phyloP scores from a whole-genome alignment of 2,329 filamentous ascomycete genomes.

The Celoporthe dispersa region DNA sequence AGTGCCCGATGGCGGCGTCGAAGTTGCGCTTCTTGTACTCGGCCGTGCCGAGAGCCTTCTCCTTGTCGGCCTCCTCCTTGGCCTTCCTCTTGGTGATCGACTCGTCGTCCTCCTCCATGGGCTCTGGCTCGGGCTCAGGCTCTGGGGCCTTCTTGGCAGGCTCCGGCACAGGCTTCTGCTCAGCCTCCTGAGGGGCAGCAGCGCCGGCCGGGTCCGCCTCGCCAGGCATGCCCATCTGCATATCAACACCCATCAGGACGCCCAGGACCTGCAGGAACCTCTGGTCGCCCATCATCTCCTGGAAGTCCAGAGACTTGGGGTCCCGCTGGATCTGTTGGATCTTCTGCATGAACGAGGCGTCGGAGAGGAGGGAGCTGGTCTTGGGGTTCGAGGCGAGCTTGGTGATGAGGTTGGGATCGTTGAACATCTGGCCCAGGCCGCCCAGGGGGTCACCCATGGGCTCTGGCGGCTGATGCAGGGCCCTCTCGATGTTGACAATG shows the following conservation, averaged over 20 bases:
- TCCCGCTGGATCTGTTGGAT: conserved; percentile 81
- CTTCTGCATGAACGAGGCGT: conserved; percentile 88
- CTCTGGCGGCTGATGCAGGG: conserved; percentile 67
- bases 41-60: conserved; percentile 92
- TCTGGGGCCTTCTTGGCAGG: conserved; percentile 61
- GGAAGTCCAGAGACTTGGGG: conserved; percentile 67
- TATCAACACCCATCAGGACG: conserved; percentile 90
- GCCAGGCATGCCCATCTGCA: conserved; percentile 63
- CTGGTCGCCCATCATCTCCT: conserved; percentile 84
- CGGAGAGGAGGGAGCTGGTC: conserved; percentile 79
- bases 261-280: conserved; percentile 93
- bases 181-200: conserved; percentile 57
- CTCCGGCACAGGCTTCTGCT: conserved; percentile 59
- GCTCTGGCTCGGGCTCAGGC: conserved; percentile 67
- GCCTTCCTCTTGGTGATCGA: conserved; percentile 82
- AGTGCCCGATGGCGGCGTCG: conserved; percentile 91
- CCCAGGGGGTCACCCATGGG: conserved; percentile 58
- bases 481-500: conserved; percentile 81
- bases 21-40: conserved; percentile 99
- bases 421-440: conserved; percentile 91
- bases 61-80: conserved; percentile 89
- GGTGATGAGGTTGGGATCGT: conserved; percentile 83
- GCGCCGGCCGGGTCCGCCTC: conserved; percentile 40
- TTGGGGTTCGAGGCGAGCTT: conserved; percentile 96
- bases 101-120: conserved; percentile 79